These are phyloP conservation scores for Mallotus nudiflorus DNA, from an alignment of 345 rosid genomes.

Conservation along the genomic window DNA sequence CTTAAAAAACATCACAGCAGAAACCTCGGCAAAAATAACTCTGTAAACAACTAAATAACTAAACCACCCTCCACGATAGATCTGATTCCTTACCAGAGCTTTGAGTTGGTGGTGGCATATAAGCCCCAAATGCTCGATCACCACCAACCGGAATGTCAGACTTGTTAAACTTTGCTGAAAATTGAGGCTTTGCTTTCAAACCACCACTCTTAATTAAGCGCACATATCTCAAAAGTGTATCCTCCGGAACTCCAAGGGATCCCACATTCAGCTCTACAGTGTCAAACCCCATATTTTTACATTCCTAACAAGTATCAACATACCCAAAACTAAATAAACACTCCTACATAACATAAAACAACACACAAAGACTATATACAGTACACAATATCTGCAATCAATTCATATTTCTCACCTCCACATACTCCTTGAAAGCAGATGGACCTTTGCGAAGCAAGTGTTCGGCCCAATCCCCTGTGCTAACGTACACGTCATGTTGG, in stretches of 20 bases:
- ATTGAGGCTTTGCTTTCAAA: conserved; percentile 81
- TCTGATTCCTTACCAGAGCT: conserved; percentile 52
- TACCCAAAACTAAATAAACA: conserved; percentile 1
- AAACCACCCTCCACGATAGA: not conserved
- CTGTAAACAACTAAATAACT: not conserved
- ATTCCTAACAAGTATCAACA: conserved; percentile 48
- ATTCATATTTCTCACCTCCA: conserved; percentile 49
- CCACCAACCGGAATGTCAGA: conserved; percentile 62
- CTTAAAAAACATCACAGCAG: not conserved
- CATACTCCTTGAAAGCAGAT: conserved; percentile 71
- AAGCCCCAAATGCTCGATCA: conserved; percentile 80
- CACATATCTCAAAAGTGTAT: conserved; percentile 76
- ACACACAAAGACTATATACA: not conserved
- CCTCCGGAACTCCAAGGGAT: conserved; percentile 82
- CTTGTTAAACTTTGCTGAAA: conserved; percentile 67
- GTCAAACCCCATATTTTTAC: conserved; percentile 86
- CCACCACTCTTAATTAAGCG: conserved; percentile 78
- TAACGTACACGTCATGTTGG: conserved; percentile 77
- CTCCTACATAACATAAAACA: not conserved
- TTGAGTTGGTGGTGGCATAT: conserved; percentile 62
- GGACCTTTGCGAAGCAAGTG: conserved; percentile 70
- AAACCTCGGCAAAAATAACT: not conserved
- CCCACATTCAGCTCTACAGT: conserved; percentile 77
- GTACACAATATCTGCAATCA: not conserved
- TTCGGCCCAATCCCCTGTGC: conserved; percentile 93